Evolutionary conservation across 306 rosid species (phyloP), one percentile per base, ranked within the genome.

Genomic region (Glycine latifolia): DNA sequence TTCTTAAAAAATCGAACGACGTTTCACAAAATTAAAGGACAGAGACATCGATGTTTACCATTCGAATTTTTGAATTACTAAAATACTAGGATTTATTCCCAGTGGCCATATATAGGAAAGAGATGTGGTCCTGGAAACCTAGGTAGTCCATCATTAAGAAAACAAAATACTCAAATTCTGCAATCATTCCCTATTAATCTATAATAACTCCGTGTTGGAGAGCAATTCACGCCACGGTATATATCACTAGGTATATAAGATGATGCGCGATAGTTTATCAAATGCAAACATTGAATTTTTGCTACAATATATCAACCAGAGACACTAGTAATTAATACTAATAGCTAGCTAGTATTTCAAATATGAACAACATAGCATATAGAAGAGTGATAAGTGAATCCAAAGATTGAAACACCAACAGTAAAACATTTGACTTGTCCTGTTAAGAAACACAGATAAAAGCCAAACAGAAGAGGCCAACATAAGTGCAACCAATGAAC

Each of bases 381-480:
- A 37, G 85, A 69, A 63, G 69, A 71, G 76, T 83, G 91, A 92
- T 92, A 89, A 88, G 90, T 71, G 92, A 83, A 86, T 86, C 81
- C 61, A 67, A 80, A 85, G 85, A 89, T 85, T 74, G 80, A 87
- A 82, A 82, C 85, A 66, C 26, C 12, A 84, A 82, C 79, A 86
- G 86, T 68, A 58, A 71, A 75, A 80, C 20, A 20, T 63, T 67
- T 84, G 73, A 74, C 89, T 80, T 84, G 81, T 79, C 61, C 50
- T 62, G 83, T 77, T 79, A 54, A 77, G 73, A 43, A 41, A 61
- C 13, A 44, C 43, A 37, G 81, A 59, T 70, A 87, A 67, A 69
- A 15, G 52, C 44, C 62, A 37, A 58, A 37, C 75, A 81, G 84
- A 73, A 83, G 71, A 85, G 52, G 41, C 85, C 85, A 65, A 26